phyloP scores from a whole-genome alignment of 2,329 filamentous ascomycete species.

The Tolypocladium capitatum region DNA sequence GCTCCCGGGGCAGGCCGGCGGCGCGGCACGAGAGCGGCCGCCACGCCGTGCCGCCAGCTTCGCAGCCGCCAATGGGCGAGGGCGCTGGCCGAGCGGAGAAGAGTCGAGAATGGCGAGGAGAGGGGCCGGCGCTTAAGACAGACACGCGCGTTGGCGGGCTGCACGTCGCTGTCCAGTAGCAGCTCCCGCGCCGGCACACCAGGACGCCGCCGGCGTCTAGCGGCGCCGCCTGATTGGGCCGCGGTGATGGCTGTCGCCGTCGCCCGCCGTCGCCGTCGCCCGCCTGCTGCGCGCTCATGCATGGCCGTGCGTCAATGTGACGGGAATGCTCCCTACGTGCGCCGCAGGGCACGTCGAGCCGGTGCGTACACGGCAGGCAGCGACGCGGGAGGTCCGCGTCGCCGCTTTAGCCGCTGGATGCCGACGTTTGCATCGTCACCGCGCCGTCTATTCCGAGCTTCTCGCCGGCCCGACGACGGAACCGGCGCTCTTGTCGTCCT shows the following conservation, averaged over 20 bases:
- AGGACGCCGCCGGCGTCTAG: constrained; percentile 10
- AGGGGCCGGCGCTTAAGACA: neutral
- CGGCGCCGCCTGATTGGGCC: constrained; percentile 9
- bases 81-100: neutral
- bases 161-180: constrained; percentile 1
- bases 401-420: neutral
- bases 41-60: neutral
- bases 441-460: neutral
- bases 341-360: too few relatives aligned
- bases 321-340: neutral
- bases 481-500: too few relatives aligned
- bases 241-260: neutral
- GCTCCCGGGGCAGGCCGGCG: too few relatives aligned
- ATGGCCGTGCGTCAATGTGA: neutral
- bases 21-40: neutral
- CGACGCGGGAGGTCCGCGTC: neutral
- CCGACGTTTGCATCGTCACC: neutral
- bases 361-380: too few relatives aligned
- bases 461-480: neutral
- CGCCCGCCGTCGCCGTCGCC: neutral
- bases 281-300: neutral
- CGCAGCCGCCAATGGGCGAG: neutral
- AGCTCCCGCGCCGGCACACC: neutral
- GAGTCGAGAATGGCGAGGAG: neutral
- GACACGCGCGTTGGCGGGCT: neutral